Base-by-base conservation (phyloP, 2,329 filamentous ascomycete genomes). In the Penicillium sp. region DNA sequence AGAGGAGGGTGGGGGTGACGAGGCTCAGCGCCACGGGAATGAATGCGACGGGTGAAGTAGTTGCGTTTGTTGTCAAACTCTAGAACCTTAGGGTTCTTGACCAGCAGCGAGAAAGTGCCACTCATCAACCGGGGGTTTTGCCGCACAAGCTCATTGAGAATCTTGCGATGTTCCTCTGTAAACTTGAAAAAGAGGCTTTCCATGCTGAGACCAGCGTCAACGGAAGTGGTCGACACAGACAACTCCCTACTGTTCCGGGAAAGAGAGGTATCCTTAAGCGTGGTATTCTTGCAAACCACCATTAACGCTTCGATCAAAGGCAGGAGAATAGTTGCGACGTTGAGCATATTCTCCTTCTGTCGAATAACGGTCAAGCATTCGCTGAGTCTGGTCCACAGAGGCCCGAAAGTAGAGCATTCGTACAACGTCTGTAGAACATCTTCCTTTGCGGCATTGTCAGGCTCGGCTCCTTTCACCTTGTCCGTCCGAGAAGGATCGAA, bases 41-140 rank as follows among this genome's bases (percentile, higher is more conserved):
- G 93, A 10, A 98, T 83, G 63, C 88, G 90, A 53, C 93, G 86
- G 66, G 83, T 96, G 77, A 98, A 98, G 77, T 94, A 98, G 72
- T 95, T 97, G 62, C 93, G 89, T 76, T 98, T 98, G 75, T 98
- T 98, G 73, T 98, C 93, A 63, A 98, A 98, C 65, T 98, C 93
- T 10, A 98, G 77, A 3, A 98, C 94, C 77, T 97, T 98, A 22
- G 93, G 94, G 65, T 98, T 98, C 76, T 95, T 96, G 55, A 97
- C 93, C 42, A 98, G 74, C 15, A 98, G 78, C 10, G 91, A 90
- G 72, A 98, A 96, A 3, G 91, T 96, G 46, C 93, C 93, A 52
- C 91, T 96, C 94, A 98, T 98, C 56, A 98, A 81, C 69, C 95
- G 95, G 28, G 94, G 93, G 59, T 95, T 97, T 64, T 95, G 88